phyloP scores from a whole-genome alignment of 257 asterid species.

The Scutellaria galericulata region DNA sequence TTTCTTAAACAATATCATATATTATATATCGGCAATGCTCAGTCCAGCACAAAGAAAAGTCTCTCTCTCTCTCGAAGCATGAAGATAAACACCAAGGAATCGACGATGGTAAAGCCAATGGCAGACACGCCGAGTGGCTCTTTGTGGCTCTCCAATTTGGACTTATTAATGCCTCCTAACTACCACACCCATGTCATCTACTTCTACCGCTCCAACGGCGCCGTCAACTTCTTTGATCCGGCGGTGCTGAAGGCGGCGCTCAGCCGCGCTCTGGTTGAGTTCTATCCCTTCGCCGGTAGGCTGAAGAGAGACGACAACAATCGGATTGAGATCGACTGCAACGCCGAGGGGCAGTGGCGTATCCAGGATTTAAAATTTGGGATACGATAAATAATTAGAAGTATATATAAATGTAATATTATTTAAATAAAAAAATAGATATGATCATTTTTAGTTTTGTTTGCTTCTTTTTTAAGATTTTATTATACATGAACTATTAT shows the following conservation, averaged over 20 bases:
- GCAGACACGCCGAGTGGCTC: conserved; percentile 43
- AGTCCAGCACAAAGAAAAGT: no score
- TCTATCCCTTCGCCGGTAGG: conserved; percentile 72
- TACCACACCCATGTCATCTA: conserved; percentile 53
- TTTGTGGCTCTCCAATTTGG: conserved; percentile 69
- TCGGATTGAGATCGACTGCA: conserved; percentile 62
- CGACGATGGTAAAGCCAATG: conserved; percentile 52
- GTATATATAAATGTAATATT: no score
- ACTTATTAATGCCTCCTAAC: conserved; percentile 43
- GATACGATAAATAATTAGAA: no score
- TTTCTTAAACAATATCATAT: no score
- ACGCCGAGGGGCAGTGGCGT: no score
- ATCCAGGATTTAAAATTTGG: no score
- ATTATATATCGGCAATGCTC: no score
- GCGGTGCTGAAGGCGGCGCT: conserved; percentile 53
- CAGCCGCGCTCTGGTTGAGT: conserved; percentile 56
- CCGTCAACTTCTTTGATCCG: conserved; percentile 55
- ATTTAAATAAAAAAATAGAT: no score
- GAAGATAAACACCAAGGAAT: conserved; percentile 24
- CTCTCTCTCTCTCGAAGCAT: conserved; percentile 13
- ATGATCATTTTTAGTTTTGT: no score
- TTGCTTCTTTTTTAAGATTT: no score
- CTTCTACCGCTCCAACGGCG: conserved; percentile 47
- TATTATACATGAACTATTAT: no score
- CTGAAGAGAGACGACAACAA: conserved; percentile 48